Evolutionary conservation across 352 stramenopile species (phyloP).

Genomic region (Peronospora belbahrii): DNA sequence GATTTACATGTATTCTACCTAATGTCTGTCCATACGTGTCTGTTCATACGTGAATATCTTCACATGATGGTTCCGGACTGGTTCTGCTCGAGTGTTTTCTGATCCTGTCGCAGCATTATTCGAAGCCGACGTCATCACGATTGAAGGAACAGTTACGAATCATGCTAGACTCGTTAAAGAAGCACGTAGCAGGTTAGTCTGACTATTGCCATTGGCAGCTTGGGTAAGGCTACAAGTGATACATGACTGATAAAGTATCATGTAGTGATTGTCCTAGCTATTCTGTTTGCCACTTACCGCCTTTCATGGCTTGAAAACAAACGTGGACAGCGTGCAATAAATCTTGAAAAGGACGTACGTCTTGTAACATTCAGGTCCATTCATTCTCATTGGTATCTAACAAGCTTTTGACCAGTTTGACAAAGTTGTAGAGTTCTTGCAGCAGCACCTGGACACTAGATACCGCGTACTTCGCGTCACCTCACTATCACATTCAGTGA

Average conservation of each 20-base stretch:
- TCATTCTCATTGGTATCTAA: conserved; percentile 5
- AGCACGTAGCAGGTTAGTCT: conserved; percentile 26
- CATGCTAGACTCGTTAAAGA: conserved; percentile 26
- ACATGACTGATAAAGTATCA: no score
- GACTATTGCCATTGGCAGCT: background rate
- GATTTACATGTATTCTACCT: no score
- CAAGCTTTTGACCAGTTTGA: conserved; percentile 43
- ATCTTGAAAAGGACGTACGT: conserved; percentile 37
- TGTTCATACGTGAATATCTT: no score
- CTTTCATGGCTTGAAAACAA: conserved; percentile 47
- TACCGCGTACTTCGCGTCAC: conserved; percentile 51
- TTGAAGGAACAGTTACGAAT: background rate
- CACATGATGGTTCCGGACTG: no score
- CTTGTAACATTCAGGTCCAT: background rate
- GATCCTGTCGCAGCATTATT: background rate
- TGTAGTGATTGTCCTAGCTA: conserved; percentile 48
- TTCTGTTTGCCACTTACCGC: conserved; percentile 53
- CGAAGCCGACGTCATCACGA: background rate
- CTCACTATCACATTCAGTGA: conserved; percentile 4
- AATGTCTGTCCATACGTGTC: no score
- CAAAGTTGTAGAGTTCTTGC: conserved; percentile 31
- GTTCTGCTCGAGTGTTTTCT: no score
- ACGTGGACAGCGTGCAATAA: conserved; percentile 18
- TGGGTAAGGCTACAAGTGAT: no score
- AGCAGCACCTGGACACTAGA: conserved; percentile 30